Evolutionary conservation across 1,284 basidiomycete genomes (phyloP).

Genomic region (Serendipita sp.): DNA sequence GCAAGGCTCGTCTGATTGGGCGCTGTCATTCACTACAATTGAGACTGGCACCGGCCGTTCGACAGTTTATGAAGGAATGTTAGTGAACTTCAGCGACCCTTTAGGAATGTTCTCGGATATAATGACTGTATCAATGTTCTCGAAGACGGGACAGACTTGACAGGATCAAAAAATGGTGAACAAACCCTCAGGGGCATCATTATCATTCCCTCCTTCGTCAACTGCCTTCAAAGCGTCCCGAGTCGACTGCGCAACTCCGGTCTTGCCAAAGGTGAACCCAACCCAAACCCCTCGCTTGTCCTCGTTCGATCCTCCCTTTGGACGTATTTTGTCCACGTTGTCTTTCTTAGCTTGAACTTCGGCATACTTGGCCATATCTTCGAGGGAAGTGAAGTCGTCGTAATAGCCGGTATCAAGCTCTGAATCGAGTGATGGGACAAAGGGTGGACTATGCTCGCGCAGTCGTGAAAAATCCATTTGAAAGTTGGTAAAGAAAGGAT

Average conservation of each 20-base stretch:
- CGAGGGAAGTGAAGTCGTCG: constrained; percentile 84
- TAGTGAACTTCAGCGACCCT: background rate
- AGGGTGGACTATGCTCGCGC: constrained; percentile 73
- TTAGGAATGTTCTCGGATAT: background rate
- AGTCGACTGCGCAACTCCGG: constrained; percentile 38
- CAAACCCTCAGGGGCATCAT: background rate
- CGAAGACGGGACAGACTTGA: background rate
- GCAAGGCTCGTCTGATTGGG: no score
- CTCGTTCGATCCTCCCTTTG: constrained; percentile 53
- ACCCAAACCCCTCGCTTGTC: constrained; percentile 79
- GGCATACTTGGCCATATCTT: constrained; percentile 97
- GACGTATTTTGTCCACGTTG: constrained; percentile 83
- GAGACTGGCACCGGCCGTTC: background rate
- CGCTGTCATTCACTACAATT: no score
- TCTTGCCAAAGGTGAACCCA: constrained; percentile 94
- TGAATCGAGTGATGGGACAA: constrained; percentile 88
- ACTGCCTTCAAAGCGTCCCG: constrained; percentile 11
- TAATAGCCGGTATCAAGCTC: constrained; percentile 97
- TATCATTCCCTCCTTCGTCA: background rate
- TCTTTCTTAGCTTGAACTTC: constrained; percentile 96
- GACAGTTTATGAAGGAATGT: background rate
- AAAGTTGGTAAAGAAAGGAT: constrained; percentile 74
- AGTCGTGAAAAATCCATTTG: constrained; percentile 56
- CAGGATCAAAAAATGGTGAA: background rate
- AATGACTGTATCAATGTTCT: background rate